phyloP scores from a whole-genome alignment of 768 basidiomycete species.

The Suillus bovinus region DNA sequence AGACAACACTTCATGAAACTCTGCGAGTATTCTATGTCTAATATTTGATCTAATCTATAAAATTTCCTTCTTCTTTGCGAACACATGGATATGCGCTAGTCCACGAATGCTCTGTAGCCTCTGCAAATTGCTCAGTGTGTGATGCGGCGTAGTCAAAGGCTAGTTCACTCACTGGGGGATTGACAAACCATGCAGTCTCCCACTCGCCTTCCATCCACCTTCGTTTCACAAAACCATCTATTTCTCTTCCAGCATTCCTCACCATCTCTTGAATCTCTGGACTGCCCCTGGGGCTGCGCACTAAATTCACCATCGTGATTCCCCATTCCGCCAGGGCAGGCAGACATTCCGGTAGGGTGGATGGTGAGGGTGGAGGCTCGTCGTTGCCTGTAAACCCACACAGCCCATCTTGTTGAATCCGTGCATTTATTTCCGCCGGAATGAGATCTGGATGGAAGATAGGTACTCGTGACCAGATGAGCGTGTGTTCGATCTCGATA shows the following conservation, averaged over 20 bases:
- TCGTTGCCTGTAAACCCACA: constrained; percentile 77
- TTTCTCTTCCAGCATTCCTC: constrained; percentile 52
- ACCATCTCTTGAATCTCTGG: constrained; percentile 55
- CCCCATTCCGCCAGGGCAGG: constrained; percentile 72
- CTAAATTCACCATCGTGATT: constrained; percentile 59
- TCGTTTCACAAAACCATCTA: constrained; percentile 60
- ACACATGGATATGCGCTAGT: constrained; percentile 86
- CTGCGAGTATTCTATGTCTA: not conserved
- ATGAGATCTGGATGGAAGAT: constrained; percentile 64
- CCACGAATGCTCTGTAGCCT: constrained; percentile 81
- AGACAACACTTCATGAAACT: not conserved
- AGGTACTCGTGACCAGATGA: constrained; percentile 79
- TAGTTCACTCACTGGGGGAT: constrained; percentile 66
- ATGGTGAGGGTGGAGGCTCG: constrained; percentile 59
- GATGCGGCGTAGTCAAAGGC: not conserved
- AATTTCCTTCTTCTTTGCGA: constrained; percentile 56
- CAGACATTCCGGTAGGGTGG: constrained; percentile 54
- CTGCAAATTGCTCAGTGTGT: constrained; percentile 36
- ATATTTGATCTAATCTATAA: not conserved
- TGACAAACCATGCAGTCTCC: constrained; percentile 93
- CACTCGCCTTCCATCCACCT: constrained; percentile 73
- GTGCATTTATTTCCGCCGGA: constrained; percentile 48
- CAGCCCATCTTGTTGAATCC: constrained; percentile 73
- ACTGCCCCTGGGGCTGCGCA: constrained; percentile 51
- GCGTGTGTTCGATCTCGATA: constrained; percentile 65